Evolutionary conservation across 164 flowering plant species (phyloP).

Genomic region (Magnolia officinalis): DNA sequence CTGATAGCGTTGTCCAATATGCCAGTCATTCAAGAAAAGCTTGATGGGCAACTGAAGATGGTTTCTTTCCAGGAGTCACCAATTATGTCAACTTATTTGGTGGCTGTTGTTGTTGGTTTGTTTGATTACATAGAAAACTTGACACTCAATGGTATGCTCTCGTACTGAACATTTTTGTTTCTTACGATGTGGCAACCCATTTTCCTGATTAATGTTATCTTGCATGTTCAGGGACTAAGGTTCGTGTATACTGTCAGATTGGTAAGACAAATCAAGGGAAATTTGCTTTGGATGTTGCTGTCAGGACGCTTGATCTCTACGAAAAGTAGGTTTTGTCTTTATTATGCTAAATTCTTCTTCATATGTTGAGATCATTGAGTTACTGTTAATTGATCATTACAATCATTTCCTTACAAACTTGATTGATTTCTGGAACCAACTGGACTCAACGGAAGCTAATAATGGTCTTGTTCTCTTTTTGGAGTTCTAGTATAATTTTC

Average conservation of each 20-base stretch:
- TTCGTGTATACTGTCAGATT: constrained; percentile 84
- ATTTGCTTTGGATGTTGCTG: constrained; percentile 89
- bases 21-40: constrained; percentile 74
- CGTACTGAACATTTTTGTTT: not conserved
- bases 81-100: constrained; percentile 96
- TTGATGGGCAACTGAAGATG: constrained; percentile 57
- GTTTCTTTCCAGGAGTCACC: constrained; percentile 80
- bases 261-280: constrained; percentile 88
- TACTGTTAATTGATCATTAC: not conserved
- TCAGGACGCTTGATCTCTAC: constrained; percentile 74
- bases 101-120: constrained; percentile 87
- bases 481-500: not conserved
- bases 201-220: not conserved
- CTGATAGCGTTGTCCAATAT: constrained; percentile 87
- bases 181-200: not conserved
- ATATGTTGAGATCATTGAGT: not conserved
- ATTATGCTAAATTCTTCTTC: not conserved
- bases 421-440: not conserved
- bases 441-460: not conserved
- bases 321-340: constrained; percentile 51
- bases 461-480: not conserved
- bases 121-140: constrained; percentile 87
- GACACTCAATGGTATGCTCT: constrained; percentile 69
- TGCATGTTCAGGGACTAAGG: constrained; percentile 57
- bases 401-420: not conserved